A percentile compares a stretch with the other conserved stretches of the same genome.
Conservation (phyloP, 768 basidiomycete species). For the Phaffia tasmanica region DNA sequence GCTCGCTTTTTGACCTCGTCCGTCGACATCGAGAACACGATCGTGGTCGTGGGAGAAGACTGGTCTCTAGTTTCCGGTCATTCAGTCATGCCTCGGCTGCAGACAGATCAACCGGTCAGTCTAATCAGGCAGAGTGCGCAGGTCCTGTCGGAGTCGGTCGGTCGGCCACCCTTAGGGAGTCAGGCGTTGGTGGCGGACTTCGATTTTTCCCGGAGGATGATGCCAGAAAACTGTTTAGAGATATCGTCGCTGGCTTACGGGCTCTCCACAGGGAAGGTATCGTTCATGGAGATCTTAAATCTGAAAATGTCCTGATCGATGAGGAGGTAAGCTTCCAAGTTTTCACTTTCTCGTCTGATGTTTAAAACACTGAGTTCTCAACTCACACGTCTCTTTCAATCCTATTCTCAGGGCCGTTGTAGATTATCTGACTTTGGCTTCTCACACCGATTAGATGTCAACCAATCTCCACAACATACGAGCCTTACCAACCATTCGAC, state of each 20-base stretch:
- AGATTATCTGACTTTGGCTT: constrained; percentile 23
- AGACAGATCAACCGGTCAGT: not conserved
- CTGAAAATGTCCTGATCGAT: constrained; percentile 91
- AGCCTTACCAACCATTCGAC: not conserved
- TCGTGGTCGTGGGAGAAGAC: constrained; percentile 1
- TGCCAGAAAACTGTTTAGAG: constrained; percentile 37
- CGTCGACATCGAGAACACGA: constrained; percentile 27
- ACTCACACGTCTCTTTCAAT: not conserved
- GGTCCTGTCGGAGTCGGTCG: no score
- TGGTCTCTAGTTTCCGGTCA: constrained; percentile 8
- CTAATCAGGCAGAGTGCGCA: not conserved
- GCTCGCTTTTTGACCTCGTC: constrained; percentile 66
- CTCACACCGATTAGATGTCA: not conserved
- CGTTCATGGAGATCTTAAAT: constrained; percentile 90
- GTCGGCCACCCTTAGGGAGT: not conserved
- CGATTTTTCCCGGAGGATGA: constrained; percentile 31
- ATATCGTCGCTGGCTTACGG: constrained; percentile 36
- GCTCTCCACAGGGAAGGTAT: constrained; percentile 42
- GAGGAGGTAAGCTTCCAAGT: constrained; percentile 43
- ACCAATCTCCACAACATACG: not conserved
- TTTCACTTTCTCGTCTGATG: not conserved
- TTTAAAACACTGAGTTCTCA: not conserved
- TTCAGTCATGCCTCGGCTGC: constrained; percentile 30
- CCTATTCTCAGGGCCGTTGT: constrained; percentile 8
- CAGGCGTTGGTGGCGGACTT: not conserved